A percentile compares a stretch with the other conserved stretches of the same genome.
Conservation (phyloP, 495 filamentous ascomycete genomes). For the Talaromyces stipitatus region DNA sequence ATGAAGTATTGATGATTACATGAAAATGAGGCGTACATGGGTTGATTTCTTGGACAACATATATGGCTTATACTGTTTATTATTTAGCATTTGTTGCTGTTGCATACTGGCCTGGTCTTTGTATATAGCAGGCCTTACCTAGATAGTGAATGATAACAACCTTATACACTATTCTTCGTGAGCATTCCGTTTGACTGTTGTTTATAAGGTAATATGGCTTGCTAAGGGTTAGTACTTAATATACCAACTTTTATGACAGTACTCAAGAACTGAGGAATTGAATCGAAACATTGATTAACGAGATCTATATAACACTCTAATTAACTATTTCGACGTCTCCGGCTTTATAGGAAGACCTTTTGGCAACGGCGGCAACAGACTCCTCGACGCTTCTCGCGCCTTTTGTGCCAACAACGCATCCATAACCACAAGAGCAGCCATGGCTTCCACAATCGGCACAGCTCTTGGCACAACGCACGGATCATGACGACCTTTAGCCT, state of each 20-base stretch:
- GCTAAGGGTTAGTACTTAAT: too few species aligned
- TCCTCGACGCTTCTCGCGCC: constrained; percentile 47
- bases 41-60: background rate
- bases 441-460: constrained; percentile 93
- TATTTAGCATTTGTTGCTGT: background rate
- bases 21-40: background rate
- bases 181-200: too few species aligned
- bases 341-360: constrained; percentile 30
- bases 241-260: too few species aligned
- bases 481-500: constrained; percentile 93
- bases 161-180: too few species aligned
- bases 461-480: constrained; percentile 92
- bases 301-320: background rate
- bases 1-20: background rate
- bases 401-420: constrained; percentile 88
- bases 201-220: too few species aligned
- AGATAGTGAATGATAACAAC: too few species aligned
- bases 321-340: background rate
- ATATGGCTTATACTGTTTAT: background rate
- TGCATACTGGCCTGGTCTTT: background rate
- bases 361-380: constrained; percentile 31
- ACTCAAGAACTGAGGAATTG: too few species aligned
- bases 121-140: too few species aligned
- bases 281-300: background rate
- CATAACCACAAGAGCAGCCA: constrained; percentile 87